Evolutionary conservation across 1,284 basidiomycete species (phyloP), one percentile per base, ranked within the genome.

Genomic region (Exobasidium rhododendri): DNA sequence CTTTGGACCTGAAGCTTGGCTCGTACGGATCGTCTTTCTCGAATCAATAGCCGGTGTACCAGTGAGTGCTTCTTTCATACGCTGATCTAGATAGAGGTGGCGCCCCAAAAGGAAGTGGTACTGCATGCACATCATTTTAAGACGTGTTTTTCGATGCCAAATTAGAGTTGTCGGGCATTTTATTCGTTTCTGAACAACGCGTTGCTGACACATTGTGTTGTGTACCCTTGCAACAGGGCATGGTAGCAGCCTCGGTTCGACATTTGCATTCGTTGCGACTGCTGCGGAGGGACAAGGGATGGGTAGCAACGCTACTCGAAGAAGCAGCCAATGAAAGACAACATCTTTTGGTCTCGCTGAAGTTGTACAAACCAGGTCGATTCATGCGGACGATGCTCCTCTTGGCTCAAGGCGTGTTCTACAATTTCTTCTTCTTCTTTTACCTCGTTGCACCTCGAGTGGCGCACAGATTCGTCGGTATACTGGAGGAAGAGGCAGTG

Each of bases 401-500:
- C 47, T 90, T 86, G 32, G 91, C 92, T 2, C 94, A 98, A 73
- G 71, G 67, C n/a, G 63, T 75, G 26, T 73, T 74, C n/a, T 69
- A 61, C 59, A 70, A 63, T 61, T 63, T 68, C 64, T 65, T 73
- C 84, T 78, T 92, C 31, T 85, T 87, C 26, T 69, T 67, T 58
- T 96, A 94, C 80, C 80, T 94, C 59, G 69, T 94, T 53, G 89
- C 90, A 0, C 94, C 94, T 0, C 83, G 84, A 59, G 85, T 86
- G 0, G 92, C 90, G 66, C 94, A 97, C 81, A 89, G 94, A 31
- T 97, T 97, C 79, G 94, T 97, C 50, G 94, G 86, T n/a, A 83
- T 91, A 74, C 84, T 98, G 7, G 94, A 97, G 77, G 94, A 97
- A 82, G 93, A 97, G 81, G 94, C 94, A 3, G 91, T 94, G 4